phyloP scores from a whole-genome alignment of 768 basidiomycete genomes.

The Tubosaeta sp. region DNA sequence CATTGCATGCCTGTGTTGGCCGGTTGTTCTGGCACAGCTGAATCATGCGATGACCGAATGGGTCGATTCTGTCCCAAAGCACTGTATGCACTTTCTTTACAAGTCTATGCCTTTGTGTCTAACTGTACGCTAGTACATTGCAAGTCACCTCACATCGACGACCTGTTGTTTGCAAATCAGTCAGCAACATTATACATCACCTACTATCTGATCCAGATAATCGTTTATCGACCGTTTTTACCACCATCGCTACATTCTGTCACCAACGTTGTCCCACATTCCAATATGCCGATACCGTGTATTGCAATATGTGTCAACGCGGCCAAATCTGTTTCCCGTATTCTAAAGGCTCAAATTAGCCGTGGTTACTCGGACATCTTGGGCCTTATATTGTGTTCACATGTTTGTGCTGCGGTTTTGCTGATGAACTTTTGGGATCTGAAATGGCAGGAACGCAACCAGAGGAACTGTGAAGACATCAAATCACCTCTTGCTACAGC shows the following conservation, averaged over 20 bases:
- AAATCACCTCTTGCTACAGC: constrained; percentile 27
- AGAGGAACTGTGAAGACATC: constrained; percentile 25
- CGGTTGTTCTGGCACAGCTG: constrained; percentile 60
- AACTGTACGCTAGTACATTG: constrained; percentile 44
- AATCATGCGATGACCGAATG: constrained; percentile 70
- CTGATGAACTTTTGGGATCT: constrained; percentile 58
- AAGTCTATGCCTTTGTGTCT: background rate
- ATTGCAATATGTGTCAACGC: constrained; percentile 58
- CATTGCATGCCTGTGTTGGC: constrained; percentile 49
- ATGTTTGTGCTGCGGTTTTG: constrained; percentile 49
- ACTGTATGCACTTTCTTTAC: constrained; percentile 42
- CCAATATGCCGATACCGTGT: constrained; percentile 43
- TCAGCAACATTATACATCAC: constrained; percentile 52
- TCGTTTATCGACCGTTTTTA: constrained; percentile 69
- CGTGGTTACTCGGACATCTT: constrained; percentile 44
- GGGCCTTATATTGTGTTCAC: constrained; percentile 41
- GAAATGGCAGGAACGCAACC: constrained; percentile 41
- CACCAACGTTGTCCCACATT: constrained; percentile 20
- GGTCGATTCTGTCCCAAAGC: constrained; percentile 63
- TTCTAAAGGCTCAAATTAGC: constrained; percentile 49
- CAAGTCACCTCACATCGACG: constrained; percentile 49
- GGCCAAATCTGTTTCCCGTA: constrained; percentile 54
- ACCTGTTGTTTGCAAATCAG: constrained; percentile 49
- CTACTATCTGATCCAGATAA: constrained; percentile 61
- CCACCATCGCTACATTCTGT: constrained; percentile 34